Conservation (phyloP, 2,329 filamentous ascomycete genomes). For the Phyllosticta citrichinensis region DNA sequence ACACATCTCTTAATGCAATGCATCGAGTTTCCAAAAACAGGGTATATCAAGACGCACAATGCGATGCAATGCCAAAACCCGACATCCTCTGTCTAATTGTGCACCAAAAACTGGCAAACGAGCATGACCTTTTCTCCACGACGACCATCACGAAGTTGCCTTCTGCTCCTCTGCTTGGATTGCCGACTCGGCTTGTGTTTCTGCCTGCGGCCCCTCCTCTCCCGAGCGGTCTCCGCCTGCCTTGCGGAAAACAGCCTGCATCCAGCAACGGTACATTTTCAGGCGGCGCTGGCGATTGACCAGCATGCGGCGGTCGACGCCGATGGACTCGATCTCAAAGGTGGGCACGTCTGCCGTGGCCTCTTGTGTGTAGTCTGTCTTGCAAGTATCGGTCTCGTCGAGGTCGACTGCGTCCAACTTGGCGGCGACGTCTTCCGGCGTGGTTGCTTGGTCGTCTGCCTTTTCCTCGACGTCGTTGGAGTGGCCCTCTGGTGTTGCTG, state of each 20-base stretch:
- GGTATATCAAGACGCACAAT: no score
- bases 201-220: not conserved
- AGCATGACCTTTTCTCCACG: no score
- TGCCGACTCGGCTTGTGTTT: not conserved
- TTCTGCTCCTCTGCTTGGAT: not conserved
- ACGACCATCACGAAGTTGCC: not conserved
- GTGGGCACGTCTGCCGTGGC: conserved; percentile 20
- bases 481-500: not conserved
- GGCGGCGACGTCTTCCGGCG: conserved; percentile 14
- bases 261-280: conserved; percentile 99
- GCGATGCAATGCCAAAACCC: no score
- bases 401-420: conserved; percentile 14
- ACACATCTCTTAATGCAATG: no score
- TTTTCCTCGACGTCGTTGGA: not conserved
- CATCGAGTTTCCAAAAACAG: no score
- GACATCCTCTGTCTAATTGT: no score
- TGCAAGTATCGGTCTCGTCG: not conserved
- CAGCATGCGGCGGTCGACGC: conserved; percentile 76
- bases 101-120: no score
- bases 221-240: conserved; percentile 16
- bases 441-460: not conserved
- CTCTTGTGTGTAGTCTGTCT: conserved; percentile 4
- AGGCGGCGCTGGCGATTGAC: conserved; percentile 84
- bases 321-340: conserved; percentile 67
- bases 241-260: conserved; percentile 75